phyloP scores from a whole-genome alignment of 2,329 filamentous ascomycete species.

The Hypoxylon sp. region DNA sequence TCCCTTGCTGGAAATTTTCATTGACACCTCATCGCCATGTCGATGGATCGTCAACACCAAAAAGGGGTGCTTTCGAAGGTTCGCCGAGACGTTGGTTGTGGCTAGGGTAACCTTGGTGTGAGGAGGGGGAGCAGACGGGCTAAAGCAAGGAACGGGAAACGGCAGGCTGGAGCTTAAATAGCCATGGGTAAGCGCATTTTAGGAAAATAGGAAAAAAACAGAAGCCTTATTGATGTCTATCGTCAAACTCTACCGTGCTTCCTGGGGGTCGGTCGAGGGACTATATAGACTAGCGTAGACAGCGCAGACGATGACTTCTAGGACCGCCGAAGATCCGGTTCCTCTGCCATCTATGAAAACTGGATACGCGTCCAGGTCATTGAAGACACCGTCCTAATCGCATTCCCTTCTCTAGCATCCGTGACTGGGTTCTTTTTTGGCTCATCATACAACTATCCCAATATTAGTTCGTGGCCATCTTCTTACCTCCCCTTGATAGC shows the following conservation, averaged over 20 bases:
- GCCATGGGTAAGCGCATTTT: neutral
- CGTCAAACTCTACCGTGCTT: constrained; percentile 19
- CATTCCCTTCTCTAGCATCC: constrained; percentile 8
- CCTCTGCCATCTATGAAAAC: constrained; percentile 18
- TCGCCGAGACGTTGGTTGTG: constrained; percentile 15
- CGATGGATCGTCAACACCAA: neutral
- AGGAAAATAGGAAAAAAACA: neutral
- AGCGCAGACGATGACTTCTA: constrained; percentile 21
- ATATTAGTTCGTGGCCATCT: constrained; percentile 34
- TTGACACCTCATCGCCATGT: neutral
- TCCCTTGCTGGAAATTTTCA: neutral
- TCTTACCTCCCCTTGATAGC: constrained; percentile 6
- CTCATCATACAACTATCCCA: constrained; percentile 28
- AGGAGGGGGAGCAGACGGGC: constrained; percentile 1
- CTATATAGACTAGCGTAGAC: constrained; percentile 24
- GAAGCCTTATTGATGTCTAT: constrained; percentile 29
- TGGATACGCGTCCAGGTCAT: constrained; percentile 14
- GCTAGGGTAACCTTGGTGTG: constrained; percentile 28
- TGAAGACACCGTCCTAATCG: constrained; percentile 16
- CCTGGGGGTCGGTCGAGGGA: constrained; percentile 2
- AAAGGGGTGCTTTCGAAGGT: neutral
- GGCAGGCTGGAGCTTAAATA: neutral
- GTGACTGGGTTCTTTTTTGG: constrained; percentile 16
- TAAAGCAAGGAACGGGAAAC: neutral
- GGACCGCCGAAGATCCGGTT: constrained; percentile 6